phyloP scores from a whole-genome alignment of 176 grass and related monocot species.

The Microstegium vimineum region DNA sequence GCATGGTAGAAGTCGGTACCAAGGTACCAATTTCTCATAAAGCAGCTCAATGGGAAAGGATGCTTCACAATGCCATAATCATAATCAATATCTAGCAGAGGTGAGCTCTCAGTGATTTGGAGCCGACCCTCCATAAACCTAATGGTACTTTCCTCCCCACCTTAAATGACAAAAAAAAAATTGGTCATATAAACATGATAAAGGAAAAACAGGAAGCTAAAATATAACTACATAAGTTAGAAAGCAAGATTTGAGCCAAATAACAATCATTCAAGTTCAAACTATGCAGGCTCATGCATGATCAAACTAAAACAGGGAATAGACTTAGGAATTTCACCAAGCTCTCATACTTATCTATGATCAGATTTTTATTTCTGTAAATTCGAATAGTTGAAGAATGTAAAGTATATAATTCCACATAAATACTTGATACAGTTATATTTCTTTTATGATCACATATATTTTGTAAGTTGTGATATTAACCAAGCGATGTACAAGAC shows the following conservation, averaged over 20 bases:
- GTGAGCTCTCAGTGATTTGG: conserved; percentile 56
- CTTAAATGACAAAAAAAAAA: conserved; percentile 35
- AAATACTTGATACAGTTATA: neutral
- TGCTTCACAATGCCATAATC: conserved; percentile 88
- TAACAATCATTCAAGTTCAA: conserved; percentile 9
- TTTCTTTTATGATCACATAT: neutral
- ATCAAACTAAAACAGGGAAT: conserved; percentile 11
- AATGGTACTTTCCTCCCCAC: conserved; percentile 95
- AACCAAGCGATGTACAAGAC: neutral
- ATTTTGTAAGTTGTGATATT: neutral
- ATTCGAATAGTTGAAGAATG: neutral
- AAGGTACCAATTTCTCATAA: conserved; percentile 90
- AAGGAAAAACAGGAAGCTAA: conserved; percentile 7
- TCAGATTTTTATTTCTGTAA: neutral
- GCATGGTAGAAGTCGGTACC: conserved; percentile 90
- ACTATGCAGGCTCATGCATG: neutral
- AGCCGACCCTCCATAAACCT: conserved; percentile 75
- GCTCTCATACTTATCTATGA: neutral
- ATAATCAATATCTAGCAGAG: conserved; percentile 85
- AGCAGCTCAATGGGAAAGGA: conserved; percentile 95
- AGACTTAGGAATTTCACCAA: conserved; percentile 4
- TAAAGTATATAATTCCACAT: neutral
- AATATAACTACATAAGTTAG: neutral
- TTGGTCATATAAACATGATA: conserved; percentile 13
- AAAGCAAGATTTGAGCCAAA: neutral